Evolutionary conservation across 225 moss, liverwort and hornwort species (phyloP).

Genomic region (Neckera pumila): DNA sequence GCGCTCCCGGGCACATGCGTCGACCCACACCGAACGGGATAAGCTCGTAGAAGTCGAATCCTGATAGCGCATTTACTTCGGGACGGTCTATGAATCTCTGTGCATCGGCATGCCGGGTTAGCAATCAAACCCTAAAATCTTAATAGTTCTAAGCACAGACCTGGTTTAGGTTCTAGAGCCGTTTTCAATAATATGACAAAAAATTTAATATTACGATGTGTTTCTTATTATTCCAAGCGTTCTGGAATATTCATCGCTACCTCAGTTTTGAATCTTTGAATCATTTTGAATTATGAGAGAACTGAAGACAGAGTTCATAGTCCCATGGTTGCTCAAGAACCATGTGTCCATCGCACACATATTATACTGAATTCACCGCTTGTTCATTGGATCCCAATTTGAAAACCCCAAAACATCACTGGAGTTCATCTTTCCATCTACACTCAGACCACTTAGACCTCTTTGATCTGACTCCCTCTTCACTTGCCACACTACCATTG

Average conservation of each 20-base stretch:
- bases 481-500: too few relatives aligned
- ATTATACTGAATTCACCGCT: not conserved
- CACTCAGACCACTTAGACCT: not conserved
- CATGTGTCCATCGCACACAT: not conserved
- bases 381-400: not conserved
- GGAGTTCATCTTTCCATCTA: not conserved
- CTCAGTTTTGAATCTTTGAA: not conserved
- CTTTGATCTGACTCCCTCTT: too few relatives aligned
- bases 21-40: not conserved
- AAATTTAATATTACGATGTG: too few relatives aligned
- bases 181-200: not conserved
- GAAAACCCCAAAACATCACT: not conserved
- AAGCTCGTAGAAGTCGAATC: not conserved
- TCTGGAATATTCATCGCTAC: not conserved
- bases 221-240: not conserved
- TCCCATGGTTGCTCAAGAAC: not conserved
- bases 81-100: not conserved
- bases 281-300: not conserved
- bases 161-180: too few relatives aligned
- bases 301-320: not conserved
- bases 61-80: not conserved
- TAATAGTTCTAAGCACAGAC: not conserved
- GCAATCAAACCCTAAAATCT: not conserved
- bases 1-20: not conserved
- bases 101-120: rapidly evolving